These are phyloP conservation scores for Saccharomycopsis sp. DNA, from an alignment of 805 yeast genomes.

Conservation along the genomic window DNA sequence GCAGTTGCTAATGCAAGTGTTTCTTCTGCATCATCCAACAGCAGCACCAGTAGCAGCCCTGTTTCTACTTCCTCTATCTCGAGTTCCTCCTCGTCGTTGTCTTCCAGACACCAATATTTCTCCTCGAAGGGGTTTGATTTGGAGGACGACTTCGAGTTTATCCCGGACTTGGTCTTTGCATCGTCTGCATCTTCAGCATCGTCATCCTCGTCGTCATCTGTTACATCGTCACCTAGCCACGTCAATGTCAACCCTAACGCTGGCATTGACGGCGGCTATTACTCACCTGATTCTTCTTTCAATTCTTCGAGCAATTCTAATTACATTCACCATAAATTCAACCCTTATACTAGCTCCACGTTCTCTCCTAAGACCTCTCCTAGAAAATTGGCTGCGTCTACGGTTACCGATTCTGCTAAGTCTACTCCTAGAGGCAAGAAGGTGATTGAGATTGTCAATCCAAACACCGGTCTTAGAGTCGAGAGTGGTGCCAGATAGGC, in stretches of 20 bases:
- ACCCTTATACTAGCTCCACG: slow-evolving; percentile 19
- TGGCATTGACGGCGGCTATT: slow-evolving; percentile 1
- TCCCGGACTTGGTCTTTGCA: slow-evolving; percentile 14
- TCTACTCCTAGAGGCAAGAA: slow-evolving; percentile 14
- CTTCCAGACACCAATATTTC: slow-evolving; percentile 14
- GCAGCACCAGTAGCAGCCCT: background rate
- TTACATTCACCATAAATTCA: slow-evolving; percentile 12
- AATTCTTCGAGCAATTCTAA: background rate
- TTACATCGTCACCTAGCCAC: slow-evolving; percentile 3
- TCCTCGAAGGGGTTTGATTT: slow-evolving; percentile 21
- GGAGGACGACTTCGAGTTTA: slow-evolving; percentile 20
- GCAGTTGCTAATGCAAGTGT: background rate
- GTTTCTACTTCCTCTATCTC: background rate
- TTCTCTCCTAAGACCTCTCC: slow-evolving; percentile 21
- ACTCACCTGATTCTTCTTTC: slow-evolving; percentile 9
- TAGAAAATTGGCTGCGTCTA: slow-evolving; percentile 7
- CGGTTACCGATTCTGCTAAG: background rate
- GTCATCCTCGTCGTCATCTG: background rate
- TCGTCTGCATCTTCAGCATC: background rate
- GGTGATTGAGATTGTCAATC: slow-evolving; percentile 19
- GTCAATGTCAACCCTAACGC: background rate
- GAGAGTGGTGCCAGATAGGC: background rate
- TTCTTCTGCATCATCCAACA: background rate
- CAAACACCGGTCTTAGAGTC: slow-evolving; percentile 17
- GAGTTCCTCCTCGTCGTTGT: background rate